Evolutionary conservation across 805 yeast genomes (phyloP).

Genomic region (Yarrowia deformans): DNA sequence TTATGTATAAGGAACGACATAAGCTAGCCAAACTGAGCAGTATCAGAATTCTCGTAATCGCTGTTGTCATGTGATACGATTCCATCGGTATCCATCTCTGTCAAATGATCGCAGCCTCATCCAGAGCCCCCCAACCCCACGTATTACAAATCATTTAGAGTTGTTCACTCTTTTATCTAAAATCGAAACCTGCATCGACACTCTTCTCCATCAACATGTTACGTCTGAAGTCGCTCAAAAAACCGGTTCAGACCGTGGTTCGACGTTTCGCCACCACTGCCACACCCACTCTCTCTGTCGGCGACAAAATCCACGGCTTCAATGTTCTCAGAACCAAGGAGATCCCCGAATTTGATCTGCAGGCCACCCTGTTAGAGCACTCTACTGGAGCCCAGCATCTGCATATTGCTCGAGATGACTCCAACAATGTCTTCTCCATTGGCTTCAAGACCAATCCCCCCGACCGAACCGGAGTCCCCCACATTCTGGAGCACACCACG

Average conservation of each 20-base stretch:
- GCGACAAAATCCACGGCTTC: slow-evolving; percentile 57
- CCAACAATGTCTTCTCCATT: slow-evolving; percentile 85
- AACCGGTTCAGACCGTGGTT: not conserved
- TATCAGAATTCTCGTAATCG: not conserved
- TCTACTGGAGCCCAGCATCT: slow-evolving; percentile 79
- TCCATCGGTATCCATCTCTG: not conserved
- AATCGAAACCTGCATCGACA: not conserved
- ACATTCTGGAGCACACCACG: slow-evolving; percentile 94
- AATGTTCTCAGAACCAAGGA: slow-evolving; percentile 66
- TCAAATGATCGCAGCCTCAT: not conserved
- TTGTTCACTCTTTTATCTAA: slow-evolving; percentile 1
- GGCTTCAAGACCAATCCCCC: slow-evolving; percentile 96
- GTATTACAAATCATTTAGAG: slow-evolving; percentile 9
- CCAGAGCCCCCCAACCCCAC: not conserved
- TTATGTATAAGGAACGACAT: not conserved
- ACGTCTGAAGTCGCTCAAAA: slow-evolving; percentile 15
- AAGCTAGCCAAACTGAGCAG: not conserved
- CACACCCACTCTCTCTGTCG: slow-evolving; percentile 2
- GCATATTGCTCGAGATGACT: slow-evolving; percentile 83
- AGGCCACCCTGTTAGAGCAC: slow-evolving; percentile 79
- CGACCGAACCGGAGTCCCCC: slow-evolving; percentile 93
- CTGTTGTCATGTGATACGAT: not conserved
- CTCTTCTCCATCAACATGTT: slow-evolving; percentile 6
- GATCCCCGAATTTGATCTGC: slow-evolving; percentile 81
- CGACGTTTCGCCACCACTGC: slow-evolving; percentile 22